These are phyloP conservation scores for Vinca minor DNA, from an alignment of 257 asterid species.

Conservation along the genomic window DNA sequence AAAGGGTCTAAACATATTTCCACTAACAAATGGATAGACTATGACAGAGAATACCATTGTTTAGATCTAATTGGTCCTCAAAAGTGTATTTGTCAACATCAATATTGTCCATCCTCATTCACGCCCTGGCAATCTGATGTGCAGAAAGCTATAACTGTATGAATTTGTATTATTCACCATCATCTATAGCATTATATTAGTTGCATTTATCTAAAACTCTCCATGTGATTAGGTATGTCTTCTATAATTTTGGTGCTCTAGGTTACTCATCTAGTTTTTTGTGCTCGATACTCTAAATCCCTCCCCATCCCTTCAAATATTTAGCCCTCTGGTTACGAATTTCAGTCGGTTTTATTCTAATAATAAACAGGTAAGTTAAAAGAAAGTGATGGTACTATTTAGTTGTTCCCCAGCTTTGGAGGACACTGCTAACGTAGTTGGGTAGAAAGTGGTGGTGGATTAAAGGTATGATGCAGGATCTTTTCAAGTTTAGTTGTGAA, in stretches of 20 bases:
- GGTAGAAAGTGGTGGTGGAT: background rate
- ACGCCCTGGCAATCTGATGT: background rate
- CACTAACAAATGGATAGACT: background rate
- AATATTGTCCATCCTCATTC: background rate
- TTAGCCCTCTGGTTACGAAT: background rate
- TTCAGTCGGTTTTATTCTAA: background rate
- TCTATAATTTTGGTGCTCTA: background rate
- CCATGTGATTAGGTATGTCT: background rate
- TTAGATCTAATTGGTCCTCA: background rate
- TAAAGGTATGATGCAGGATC: background rate
- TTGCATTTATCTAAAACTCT: background rate
- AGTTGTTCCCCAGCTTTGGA: background rate
- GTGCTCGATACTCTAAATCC: background rate
- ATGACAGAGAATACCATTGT: background rate
- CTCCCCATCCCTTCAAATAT: background rate
- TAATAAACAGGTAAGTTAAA: background rate
- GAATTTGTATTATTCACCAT: background rate
- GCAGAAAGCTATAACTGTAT: background rate
- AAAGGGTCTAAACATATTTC: background rate
- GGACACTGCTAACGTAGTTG: background rate
- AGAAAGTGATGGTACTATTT: background rate
- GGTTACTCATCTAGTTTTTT: background rate
- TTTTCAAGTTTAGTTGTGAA: background rate
- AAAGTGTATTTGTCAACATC: background rate
- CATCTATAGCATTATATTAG: background rate